phyloP scores from a whole-genome alignment of 2,329 filamentous ascomycete genomes.

The Rutstroemia sp. region DNA sequence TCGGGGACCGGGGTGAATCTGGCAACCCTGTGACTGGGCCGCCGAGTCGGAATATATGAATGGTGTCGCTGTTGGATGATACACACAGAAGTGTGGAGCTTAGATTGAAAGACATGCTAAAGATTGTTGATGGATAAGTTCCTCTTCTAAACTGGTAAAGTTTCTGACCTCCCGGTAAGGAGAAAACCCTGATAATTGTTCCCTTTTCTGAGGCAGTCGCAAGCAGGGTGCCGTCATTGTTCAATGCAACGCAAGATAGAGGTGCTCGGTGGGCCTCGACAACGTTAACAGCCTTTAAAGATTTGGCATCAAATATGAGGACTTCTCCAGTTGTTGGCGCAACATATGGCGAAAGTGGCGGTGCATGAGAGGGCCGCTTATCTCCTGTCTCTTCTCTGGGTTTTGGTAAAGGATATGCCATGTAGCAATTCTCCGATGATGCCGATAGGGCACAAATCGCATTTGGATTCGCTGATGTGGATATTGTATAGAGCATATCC shows the following conservation, averaged over 20 bases:
- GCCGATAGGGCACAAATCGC: slow-evolving; percentile 90
- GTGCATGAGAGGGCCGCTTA: slow-evolving; percentile 68
- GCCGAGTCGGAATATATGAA: slow-evolving; percentile 86
- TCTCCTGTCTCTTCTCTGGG: slow-evolving; percentile 53
- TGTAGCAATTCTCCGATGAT: slow-evolving; percentile 90
- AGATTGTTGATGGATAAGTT: slow-evolving; percentile 92
- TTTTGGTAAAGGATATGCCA: slow-evolving; percentile 85
- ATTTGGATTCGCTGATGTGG: slow-evolving; percentile 86
- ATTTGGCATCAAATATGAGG: slow-evolving; percentile 82
- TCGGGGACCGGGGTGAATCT: slow-evolving; percentile 28
- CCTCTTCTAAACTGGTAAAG: slow-evolving; percentile 93
- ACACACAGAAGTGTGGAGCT: slow-evolving; percentile 90
- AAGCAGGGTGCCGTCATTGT: slow-evolving; percentile 83
- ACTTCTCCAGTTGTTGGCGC: slow-evolving; percentile 86
- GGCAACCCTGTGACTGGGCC: slow-evolving; percentile 34
- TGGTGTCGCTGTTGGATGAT: slow-evolving; percentile 90
- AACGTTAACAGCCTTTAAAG: slow-evolving; percentile 88
- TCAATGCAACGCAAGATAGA: slow-evolving; percentile 82
- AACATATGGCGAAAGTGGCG: slow-evolving; percentile 70
- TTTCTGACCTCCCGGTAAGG: slow-evolving; percentile 83
- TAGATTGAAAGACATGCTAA: slow-evolving; percentile 98
- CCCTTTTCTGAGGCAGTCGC: slow-evolving; percentile 96
- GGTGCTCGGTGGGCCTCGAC: slow-evolving; percentile 92
- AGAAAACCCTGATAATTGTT: slow-evolving; percentile 94
- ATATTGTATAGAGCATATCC: slow-evolving; percentile 86